Base-by-base conservation (phyloP, 106 monocot species). In the Apostasia ramifera region DNA sequence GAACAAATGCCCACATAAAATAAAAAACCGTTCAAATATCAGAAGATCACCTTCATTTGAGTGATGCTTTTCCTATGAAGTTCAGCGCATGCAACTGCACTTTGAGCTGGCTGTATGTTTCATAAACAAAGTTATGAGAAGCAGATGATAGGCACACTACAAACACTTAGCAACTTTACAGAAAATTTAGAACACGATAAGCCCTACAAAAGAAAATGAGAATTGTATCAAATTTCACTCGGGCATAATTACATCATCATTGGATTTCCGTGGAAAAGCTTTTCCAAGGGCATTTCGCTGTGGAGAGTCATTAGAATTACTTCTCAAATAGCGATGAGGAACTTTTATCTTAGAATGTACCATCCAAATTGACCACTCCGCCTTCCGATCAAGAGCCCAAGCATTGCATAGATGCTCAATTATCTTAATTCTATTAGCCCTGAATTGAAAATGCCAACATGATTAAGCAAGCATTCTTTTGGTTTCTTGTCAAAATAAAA, bases 311-410 rank as follows among this genome's bases (percentile, higher is more conserved):
- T 83, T 82, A 70, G 69, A 60, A 71, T 81, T 76, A 78, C 92
- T 97, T 70, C 80, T 82, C 62, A 97, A 75, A 78, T 92, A 97
- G 44, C 85, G 89, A 55, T 92, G 92, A 42, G 92, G 92, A 71
- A 92, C 85, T 41, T 92, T 89, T 58, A 85, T 81, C 68, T 85
- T 92, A 1, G 92, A 92, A 80, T 97, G 86, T 63, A 92, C 87
- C 76, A 93, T 97, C 97, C 97, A 97, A 66, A 97, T 97, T 68
- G 97, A 92, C 92, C 97, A 98, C 83, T 98, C 90, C 39, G 92
- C 61, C 74, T 92, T 98, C 53, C 97, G 74, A 69, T 98, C 92
- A 57, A 46, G 44, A 38, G 85, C 74, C 97, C 97, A 98, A 46
- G 72, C 57, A 61, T 83, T 77, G 68, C 72, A 75, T 37, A 98